phyloP scores from a whole-genome alignment of 495 filamentous ascomycete genomes.

The Penicillium maclennaniae region DNA sequence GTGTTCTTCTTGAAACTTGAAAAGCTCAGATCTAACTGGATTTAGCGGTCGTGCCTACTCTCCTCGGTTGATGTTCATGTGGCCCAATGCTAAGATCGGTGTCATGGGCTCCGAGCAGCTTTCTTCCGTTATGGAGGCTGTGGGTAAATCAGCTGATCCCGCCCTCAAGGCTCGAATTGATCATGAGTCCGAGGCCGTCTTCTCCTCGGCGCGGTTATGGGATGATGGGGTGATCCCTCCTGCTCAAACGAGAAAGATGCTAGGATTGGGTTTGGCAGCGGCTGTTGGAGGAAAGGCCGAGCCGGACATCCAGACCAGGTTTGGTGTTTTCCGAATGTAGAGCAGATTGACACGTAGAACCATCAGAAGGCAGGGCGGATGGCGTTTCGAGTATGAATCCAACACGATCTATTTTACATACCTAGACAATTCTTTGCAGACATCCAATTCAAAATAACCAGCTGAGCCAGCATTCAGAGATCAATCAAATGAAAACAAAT shows the following conservation, averaged over 20 bases:
- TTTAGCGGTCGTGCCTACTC: constrained; percentile 84
- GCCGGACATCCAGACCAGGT: constrained; percentile 62
- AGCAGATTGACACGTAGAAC: background rate
- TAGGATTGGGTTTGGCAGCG: constrained; percentile 78
- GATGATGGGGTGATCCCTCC: constrained; percentile 95
- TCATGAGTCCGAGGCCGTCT: constrained; percentile 82
- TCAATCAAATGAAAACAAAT: background rate
- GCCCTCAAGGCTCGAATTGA: constrained; percentile 83
- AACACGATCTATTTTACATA: background rate
- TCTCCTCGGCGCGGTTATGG: constrained; percentile 86
- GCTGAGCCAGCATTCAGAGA: background rate
- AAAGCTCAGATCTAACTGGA: background rate
- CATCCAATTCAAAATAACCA: no score
- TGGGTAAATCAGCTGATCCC: constrained; percentile 79
- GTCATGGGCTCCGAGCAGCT: constrained; percentile 97
- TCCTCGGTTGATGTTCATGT: constrained; percentile 91
- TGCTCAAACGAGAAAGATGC: constrained; percentile 74
- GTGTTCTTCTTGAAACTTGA: constrained; percentile 19
- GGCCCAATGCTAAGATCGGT: constrained; percentile 91
- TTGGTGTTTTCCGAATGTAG: constrained; percentile 97
- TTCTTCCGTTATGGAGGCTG: constrained; percentile 88
- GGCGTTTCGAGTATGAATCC: background rate
- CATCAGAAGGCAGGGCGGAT: background rate
- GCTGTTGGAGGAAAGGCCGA: constrained; percentile 65
- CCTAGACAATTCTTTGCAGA: no score